These are phyloP conservation scores for Trifolium fragiferum DNA, from an alignment of 306 rosid species.

Conservation along the genomic window DNA sequence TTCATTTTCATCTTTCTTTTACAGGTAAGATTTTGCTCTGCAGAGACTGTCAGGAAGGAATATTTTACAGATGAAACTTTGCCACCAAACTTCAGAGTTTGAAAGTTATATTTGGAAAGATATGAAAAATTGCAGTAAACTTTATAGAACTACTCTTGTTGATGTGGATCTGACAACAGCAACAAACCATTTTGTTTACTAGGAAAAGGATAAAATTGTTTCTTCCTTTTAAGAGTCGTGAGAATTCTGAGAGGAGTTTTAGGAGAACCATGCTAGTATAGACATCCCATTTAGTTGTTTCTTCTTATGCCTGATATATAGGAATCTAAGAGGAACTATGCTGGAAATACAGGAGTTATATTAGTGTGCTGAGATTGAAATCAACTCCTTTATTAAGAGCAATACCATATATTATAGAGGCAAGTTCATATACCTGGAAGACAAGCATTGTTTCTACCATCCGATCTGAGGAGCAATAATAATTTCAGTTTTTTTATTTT, in stretches of 20 bases:
- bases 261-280: no score
- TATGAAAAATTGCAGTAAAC: constrained; percentile 13
- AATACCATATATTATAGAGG: neutral
- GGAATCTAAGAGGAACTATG: constrained; percentile 23
- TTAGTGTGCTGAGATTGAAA: constrained; percentile 14
- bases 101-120: constrained; percentile 38
- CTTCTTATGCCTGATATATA: neutral
- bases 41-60: constrained; percentile 71
- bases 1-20: constrained; percentile 45
- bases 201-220: neutral
- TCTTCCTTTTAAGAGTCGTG: neutral
- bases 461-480: neutral
- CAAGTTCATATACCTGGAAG: constrained; percentile 20
- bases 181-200: constrained; percentile 14
- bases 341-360: constrained; percentile 25
- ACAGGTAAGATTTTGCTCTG: constrained; percentile 88
- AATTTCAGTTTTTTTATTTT: constrained; percentile 21
- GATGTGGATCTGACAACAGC: constrained; percentile 11
- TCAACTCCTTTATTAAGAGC: neutral
- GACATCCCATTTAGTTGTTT: no score
- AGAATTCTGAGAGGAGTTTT: neutral
- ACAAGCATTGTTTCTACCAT: constrained; percentile 15
- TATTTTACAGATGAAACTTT: constrained; percentile 72
- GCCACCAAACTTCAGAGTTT: constrained; percentile 68
- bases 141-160: neutral